phyloP scores from a whole-genome alignment of 805 yeast genomes.

The Priceomyces medius region DNA sequence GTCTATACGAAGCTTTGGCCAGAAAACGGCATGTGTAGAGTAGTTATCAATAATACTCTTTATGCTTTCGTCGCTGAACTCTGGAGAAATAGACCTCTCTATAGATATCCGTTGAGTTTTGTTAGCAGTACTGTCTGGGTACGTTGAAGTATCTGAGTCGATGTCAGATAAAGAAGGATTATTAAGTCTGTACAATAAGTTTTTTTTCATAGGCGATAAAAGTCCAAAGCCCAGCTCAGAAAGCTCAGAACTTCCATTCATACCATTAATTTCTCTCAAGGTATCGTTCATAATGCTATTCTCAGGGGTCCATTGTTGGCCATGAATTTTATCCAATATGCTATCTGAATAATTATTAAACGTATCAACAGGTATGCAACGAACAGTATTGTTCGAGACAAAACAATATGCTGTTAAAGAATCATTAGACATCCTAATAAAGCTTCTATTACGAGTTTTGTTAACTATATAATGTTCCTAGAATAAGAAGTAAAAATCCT shows the following conservation, averaged over 20 bases:
- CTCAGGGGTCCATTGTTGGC: background rate
- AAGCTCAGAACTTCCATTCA: background rate
- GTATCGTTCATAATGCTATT: slow-evolving; percentile 4
- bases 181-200: slow-evolving; percentile 34
- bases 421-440: slow-evolving; percentile 5
- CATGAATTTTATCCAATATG: slow-evolving; percentile 4
- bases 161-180: slow-evolving; percentile 38
- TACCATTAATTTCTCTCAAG: background rate
- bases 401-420: slow-evolving; percentile 27
- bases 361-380: slow-evolving; percentile 24
- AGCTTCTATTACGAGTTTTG: background rate
- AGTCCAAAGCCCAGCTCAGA: background rate
- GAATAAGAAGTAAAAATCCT: background rate
- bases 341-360: slow-evolving; percentile 13
- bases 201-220: slow-evolving; percentile 19
- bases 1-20: slow-evolving; percentile 44
- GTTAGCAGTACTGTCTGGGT: slow-evolving; percentile 2
- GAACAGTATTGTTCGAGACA: slow-evolving; percentile 24
- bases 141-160: slow-evolving; percentile 20
- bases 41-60: slow-evolving; percentile 20
- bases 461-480: background rate
- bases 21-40: slow-evolving; percentile 48
- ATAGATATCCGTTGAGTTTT: background rate
- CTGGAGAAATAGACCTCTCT: slow-evolving; percentile 4
- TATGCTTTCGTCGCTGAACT: slow-evolving; percentile 6